Base-by-base conservation (phyloP, 139 green algal species). In the Chlamydomonas applanata region DNA sequence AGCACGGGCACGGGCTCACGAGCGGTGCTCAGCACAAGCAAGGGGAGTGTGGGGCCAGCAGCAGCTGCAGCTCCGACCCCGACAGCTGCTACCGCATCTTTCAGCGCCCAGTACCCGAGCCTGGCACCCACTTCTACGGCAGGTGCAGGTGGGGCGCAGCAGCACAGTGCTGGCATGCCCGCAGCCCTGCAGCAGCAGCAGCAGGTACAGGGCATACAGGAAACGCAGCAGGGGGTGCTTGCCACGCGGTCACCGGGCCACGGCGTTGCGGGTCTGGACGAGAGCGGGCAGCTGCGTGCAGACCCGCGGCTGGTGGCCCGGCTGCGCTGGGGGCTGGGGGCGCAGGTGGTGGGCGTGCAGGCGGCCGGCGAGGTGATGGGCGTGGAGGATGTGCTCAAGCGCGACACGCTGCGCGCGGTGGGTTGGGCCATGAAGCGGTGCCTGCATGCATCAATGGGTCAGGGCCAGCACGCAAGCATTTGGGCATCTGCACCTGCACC, bases 321-420 rank as follows among this genome's bases (percentile, higher is more conserved):
- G 49, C 75, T 87, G 71, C 71, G 82, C 4, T 84, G 84, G 22
- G 77, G 73, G 22, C 60, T 84, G 49, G 73, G 76, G 19, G 82
- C 61, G 0, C 14, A 44, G 34, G 78, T 87, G 36, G 59, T 84
- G 45, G 75, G 76, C 54, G 71, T 82, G 61, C 78, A 83, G 66
- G 62, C 56, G 9, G 71, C 60, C 17, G 59, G 71, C 24, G 74
- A 80, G 30, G 59, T 66, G 59, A 22, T 16, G 59, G 17, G 49
- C 35, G 75, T 79, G 60, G 71, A 77, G 30, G 67, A 74, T 36
- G 72, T 85, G 22, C 70, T 85, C 19, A 45, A 73, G 66, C 72
- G 80, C 22, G 80, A 85, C 53, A 74, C 71, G 33, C 74, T 85
- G 30, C 79, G 80, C 59, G 63, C 57, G 27, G 75, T 61, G 30